Base-by-base conservation (phyloP, 2,329 filamentous ascomycete genomes). In the Pezicula radicicola region DNA sequence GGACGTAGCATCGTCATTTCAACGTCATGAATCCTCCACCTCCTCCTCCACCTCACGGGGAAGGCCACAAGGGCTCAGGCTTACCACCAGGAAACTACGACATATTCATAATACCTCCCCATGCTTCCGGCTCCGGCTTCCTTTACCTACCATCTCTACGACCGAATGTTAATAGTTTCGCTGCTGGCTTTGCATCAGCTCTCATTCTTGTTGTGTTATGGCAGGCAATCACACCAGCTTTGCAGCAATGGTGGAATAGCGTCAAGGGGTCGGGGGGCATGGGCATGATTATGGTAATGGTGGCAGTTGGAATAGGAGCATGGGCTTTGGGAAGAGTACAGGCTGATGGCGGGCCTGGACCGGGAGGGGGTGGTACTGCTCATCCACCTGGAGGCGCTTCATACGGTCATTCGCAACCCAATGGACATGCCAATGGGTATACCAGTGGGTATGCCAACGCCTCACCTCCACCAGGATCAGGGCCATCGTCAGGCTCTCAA, bases 31-130 rank as follows among this genome's bases (percentile, higher is more conserved):
- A 57, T 57, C 77, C 81, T 61, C 87, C 87, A 30, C 84, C 84
- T 56, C 91, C 91, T 58, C 89, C 89, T 60, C 91, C 91, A 66
- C 91, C 90, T 57, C 91, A 96, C 73, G 91, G 91, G 71, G 79
- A 84, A 66, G 87, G 84, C 60, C 88, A 90, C 46, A 86, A 86
- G 36, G 67, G 69, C n/a, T 75, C 76, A 25, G 87, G 88, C 51
- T 76, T 97, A 45, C 93, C 93, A 3, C 80, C 88, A 1, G 92
- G 93, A 50, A 95, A 94, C 68, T 97, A 96, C 72, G 93, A 97
- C 75, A 96, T 97, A 67, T 97, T 97, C 74, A 88, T 97, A 68
- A 92, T 97, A 64, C 93, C 93, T 7, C 90, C 92, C 44, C 91
- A 96, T 70, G 93, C 91, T 10, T 81, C 92, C 6, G 93, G 93